A percentile compares a stretch with the other conserved stretches of the same genome.
phyloP scores from a whole-genome alignment of 2,329 filamentous ascomycete species.

The Clarireedia monteithiana region DNA sequence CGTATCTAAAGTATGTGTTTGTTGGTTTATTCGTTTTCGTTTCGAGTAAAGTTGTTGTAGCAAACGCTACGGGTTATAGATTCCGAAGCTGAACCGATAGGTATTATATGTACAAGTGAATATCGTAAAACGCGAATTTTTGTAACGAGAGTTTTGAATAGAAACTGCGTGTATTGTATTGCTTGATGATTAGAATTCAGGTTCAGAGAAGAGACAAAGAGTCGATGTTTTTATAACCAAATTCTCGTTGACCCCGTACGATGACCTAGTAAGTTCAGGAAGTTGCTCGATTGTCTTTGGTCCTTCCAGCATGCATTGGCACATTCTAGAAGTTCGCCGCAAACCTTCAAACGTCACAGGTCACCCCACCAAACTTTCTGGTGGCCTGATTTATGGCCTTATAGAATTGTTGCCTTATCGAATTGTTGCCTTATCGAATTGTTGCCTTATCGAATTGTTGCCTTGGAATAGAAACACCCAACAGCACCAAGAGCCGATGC shows the following conservation, averaged over 20 bases:
- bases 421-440: too few species aligned
- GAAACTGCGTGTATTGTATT: neutral
- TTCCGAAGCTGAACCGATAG: neutral
- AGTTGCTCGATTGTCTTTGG: neutral
- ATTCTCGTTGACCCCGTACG: neutral
- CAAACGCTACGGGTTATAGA: slow-evolving; percentile 1
- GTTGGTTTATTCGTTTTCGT: neutral
- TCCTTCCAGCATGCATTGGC: neutral
- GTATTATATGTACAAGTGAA: neutral
- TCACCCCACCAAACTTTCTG: neutral
- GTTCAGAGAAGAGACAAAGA: neutral
- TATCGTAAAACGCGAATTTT: neutral
- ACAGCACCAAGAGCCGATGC: neutral
- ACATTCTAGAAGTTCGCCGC: slow-evolving; percentile 5
- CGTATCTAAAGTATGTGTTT: slow-evolving; percentile 8
- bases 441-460: too few species aligned
- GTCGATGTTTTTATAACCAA: slow-evolving; percentile 2
- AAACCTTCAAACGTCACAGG: neutral
- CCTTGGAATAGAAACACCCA: too few species aligned
- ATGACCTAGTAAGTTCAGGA: slow-evolving; percentile 4
- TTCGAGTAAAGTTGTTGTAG: neutral
- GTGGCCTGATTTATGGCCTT: neutral
- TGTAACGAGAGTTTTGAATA: neutral
- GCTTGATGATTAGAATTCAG: neutral
- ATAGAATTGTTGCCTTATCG: too few species aligned